phyloP scores from a whole-genome alignment of 2,329 filamentous ascomycete genomes.

The Fusarium transvaalense region DNA sequence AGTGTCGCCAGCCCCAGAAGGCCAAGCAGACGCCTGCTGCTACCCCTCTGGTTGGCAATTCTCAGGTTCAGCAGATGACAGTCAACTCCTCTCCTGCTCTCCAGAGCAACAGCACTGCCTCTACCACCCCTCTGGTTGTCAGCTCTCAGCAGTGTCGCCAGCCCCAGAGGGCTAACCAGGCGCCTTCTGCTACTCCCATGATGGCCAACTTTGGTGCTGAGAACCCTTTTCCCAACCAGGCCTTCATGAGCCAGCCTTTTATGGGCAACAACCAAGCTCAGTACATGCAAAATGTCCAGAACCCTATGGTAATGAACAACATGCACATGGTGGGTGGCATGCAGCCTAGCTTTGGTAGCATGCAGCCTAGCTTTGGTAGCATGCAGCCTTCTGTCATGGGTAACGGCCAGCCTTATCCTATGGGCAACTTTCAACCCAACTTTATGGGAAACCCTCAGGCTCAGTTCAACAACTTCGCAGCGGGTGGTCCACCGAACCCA shows the following conservation, averaged over 20 bases:
- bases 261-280: not conserved
- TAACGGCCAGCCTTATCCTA: not conserved
- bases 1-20: not conserved
- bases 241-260: not conserved
- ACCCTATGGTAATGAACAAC: not conserved
- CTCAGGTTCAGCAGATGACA: too few species aligned
- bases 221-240: not conserved
- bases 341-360: not conserved
- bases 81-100: not conserved
- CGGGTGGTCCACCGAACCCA: not conserved
- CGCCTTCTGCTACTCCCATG: not conserved
- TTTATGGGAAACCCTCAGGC: not conserved
- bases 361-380: not conserved
- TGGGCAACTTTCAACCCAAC: not conserved
- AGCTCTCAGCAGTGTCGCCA: not conserved
- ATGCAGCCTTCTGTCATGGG: not conserved
- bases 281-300: not conserved
- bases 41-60: too few species aligned
- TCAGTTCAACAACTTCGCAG: not conserved
- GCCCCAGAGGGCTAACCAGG: not conserved
- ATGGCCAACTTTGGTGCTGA: not conserved
- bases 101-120: not conserved
- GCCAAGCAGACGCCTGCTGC: not conserved
- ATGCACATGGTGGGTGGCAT: not conserved
- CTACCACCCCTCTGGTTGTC: slow-evolving; percentile 2